Evolutionary conservation across 768 basidiomycete species (phyloP).

Genomic region (Boletus sp.): DNA sequence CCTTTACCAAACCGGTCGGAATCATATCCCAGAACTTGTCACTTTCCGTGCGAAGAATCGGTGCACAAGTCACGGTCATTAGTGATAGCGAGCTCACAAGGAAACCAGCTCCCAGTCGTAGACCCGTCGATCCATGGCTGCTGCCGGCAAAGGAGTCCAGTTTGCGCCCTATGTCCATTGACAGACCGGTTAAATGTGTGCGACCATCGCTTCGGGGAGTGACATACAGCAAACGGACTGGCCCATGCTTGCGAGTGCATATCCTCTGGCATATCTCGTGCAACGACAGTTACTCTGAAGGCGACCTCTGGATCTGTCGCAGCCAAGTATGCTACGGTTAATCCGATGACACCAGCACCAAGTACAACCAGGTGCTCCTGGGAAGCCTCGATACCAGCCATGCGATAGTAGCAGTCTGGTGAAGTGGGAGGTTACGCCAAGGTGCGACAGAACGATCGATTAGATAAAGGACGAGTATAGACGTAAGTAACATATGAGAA

Average conservation of each 20-base stretch:
- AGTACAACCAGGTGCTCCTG: slow-evolving; percentile 30
- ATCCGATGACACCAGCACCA: slow-evolving; percentile 40
- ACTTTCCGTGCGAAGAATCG: slow-evolving; percentile 22
- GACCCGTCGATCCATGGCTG: slow-evolving; percentile 31
- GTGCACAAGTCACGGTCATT: not conserved
- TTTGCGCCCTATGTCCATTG: slow-evolving; percentile 42
- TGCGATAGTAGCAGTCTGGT: not conserved
- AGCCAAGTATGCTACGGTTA: slow-evolving; percentile 35
- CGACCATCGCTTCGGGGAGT: not conserved
- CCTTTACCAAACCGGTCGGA: slow-evolving; percentile 40
- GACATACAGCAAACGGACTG: slow-evolving; percentile 49
- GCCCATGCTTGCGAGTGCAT: slow-evolving; percentile 44
- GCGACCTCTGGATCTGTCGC: slow-evolving; percentile 18
- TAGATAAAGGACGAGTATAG: not conserved
- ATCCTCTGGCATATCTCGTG: slow-evolving; percentile 37
- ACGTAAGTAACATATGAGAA: not conserved
- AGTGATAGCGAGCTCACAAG: slow-evolving; percentile 33
- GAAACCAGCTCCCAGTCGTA: slow-evolving; percentile 39
- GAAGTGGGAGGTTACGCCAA: not conserved
- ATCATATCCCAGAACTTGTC: slow-evolving; percentile 49
- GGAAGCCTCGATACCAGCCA: slow-evolving; percentile 10
- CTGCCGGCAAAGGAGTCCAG: slow-evolving; percentile 44
- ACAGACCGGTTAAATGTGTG: not conserved
- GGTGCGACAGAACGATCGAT: not conserved
- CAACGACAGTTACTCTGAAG: slow-evolving; percentile 29